Conservation (phyloP, 495 filamentous ascomycete genomes). For the Neurospora sp. region DNA sequence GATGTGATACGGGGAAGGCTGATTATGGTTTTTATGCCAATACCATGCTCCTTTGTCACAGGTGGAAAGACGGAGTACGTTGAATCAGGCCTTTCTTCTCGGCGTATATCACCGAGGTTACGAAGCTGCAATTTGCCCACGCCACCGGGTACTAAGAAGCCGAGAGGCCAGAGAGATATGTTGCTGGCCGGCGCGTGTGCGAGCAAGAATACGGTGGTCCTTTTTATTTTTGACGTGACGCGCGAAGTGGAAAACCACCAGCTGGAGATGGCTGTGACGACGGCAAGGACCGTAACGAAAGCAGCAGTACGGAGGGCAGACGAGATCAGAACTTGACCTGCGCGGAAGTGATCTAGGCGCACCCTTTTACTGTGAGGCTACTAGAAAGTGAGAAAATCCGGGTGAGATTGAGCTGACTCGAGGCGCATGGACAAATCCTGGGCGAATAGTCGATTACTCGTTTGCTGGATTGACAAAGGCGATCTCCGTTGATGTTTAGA, state of each 20-base stretch:
- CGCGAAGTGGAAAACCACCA: not conserved
- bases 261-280: not conserved
- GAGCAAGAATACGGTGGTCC: not conserved
- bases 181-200: not conserved
- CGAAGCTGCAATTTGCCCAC: slow-evolving; percentile 11
- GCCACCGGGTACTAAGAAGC: not conserved
- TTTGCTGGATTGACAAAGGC: not conserved
- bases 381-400: not conserved
- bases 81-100: slow-evolving; percentile 6
- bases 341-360: not conserved
- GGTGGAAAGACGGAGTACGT: slow-evolving; percentile 9
- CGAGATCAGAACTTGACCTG: not conserved
- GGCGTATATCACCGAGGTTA: slow-evolving; percentile 14
- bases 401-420: not conserved
- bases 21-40: slow-evolving; percentile 15
- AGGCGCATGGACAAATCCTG: not conserved
- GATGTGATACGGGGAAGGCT: slow-evolving; percentile 3
- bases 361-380: not conserved
- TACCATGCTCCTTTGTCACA: slow-evolving; percentile 20
- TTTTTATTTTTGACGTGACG: not conserved
- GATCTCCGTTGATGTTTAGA: not conserved
- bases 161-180: not conserved
- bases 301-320: not conserved
- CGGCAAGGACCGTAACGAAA: not conserved
- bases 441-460: not conserved